These are phyloP conservation scores for Penicillium odoratum DNA, from an alignment of 495 filamentous ascomycete genomes.

Conservation along the genomic window DNA sequence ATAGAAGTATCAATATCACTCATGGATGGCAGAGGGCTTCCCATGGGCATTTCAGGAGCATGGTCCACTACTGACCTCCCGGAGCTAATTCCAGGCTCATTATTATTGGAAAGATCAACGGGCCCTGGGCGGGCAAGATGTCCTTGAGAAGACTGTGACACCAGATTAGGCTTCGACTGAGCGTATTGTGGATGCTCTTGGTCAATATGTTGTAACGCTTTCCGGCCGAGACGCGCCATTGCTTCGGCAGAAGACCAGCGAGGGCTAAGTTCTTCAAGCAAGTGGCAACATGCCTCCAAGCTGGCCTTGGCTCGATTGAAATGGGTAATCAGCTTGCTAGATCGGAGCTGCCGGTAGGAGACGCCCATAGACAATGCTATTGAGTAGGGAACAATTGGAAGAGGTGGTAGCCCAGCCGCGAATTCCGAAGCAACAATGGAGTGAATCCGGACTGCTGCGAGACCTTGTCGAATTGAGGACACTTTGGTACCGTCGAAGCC, in stretches of 20 bases:
- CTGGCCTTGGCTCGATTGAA: conserved; percentile 59
- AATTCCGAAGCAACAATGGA: conserved; percentile 58
- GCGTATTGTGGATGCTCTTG: neutral
- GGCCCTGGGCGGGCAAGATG: neutral
- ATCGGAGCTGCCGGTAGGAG: conserved; percentile 69
- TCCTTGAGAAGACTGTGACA: neutral
- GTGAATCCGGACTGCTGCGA: conserved; percentile 64
- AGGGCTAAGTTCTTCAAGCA: conserved; percentile 55
- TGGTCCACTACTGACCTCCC: neutral
- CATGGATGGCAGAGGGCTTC: conserved; percentile 4
- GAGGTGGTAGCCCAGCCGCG: conserved; percentile 51
- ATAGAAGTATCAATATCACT: conserved; percentile 13
- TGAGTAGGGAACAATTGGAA: conserved; percentile 69
- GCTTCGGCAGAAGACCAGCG: conserved; percentile 65
- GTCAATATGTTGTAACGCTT: conserved; percentile 37
- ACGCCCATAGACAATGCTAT: conserved; percentile 67
- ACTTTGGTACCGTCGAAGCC: conserved; percentile 36
- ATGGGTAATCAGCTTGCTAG: conserved; percentile 63
- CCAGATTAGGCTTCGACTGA: neutral
- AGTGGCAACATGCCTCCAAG: conserved; percentile 56
- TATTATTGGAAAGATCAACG: neutral
- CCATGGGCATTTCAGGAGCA: conserved; percentile 4
- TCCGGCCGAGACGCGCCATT: conserved; percentile 57
- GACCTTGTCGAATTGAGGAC: conserved; percentile 60
- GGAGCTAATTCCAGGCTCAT: neutral